Evolutionary conservation across 495 filamentous ascomycete genomes (phyloP).

Genomic region (Tuber calosporum): DNA sequence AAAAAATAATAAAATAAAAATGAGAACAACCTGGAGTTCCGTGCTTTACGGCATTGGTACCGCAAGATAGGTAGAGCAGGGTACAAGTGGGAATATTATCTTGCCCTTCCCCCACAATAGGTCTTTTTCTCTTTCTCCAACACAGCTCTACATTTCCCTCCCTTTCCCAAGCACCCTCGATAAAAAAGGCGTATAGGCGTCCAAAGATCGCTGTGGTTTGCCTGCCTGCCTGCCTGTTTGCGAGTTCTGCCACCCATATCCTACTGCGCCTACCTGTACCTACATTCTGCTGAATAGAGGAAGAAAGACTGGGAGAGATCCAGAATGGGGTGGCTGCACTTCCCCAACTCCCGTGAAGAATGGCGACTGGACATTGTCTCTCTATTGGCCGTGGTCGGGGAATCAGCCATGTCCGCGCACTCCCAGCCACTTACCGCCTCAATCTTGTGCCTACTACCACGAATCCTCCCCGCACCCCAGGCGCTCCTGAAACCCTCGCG

Average conservation of each 20-base stretch:
- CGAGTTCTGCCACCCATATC: too few species aligned
- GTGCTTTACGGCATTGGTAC: not conserved
- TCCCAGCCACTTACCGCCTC: conserved; percentile 53
- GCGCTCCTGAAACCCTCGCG: conserved; percentile 54
- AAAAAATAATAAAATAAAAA: too few species aligned
- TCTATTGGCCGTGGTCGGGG: conserved; percentile 32
- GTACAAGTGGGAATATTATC: not conserved
- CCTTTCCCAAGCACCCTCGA: not conserved
- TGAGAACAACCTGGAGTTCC: not conserved
- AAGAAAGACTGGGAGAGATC: not conserved
- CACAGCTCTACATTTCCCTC: not conserved
- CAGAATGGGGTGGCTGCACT: not conserved
- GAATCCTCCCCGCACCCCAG: conserved; percentile 62
- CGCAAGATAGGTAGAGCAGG: not conserved
- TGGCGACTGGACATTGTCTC: conserved; percentile 12
- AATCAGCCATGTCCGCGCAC: conserved; percentile 53
- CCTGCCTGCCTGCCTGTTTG: not conserved
- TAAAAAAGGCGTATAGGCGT: not conserved
- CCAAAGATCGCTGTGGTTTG: not conserved
- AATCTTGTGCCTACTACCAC: conserved; percentile 53
- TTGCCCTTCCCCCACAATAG: not conserved
- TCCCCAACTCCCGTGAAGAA: not conserved
- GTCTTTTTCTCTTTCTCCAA: not conserved
- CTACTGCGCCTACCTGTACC: not conserved
- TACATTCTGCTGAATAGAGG: not conserved